phyloP scores from a whole-genome alignment of 208 protist species.

The Acanthamoeba royreba region DNA sequence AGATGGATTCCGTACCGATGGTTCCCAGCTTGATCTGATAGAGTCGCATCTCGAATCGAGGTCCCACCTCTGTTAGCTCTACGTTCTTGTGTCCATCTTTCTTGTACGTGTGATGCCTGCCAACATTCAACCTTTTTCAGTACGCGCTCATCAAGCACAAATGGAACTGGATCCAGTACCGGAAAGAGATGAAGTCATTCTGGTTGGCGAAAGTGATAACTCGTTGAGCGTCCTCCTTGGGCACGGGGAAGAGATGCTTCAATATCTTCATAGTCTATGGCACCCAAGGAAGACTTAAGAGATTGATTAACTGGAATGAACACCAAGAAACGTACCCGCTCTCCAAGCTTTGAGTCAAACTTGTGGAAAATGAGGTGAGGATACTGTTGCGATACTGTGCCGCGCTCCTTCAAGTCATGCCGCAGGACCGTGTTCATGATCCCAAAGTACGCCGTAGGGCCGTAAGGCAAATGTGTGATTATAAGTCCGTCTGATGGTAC shows the following conservation, averaged over 20 bases:
- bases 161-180: too few species aligned
- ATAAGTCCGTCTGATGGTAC: conserved; percentile 95
- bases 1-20: conserved; percentile 23
- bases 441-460: conserved; percentile 98
- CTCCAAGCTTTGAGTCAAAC: conserved; percentile 94
- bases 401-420: conserved; percentile 91
- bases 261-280: conserved; percentile 85
- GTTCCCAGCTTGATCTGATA: conserved; percentile 95
- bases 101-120: conserved; percentile 93
- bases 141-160: too few species aligned
- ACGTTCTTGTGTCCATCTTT: conserved; percentile 86
- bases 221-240: conserved; percentile 92
- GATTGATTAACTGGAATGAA: neutral
- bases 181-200: conserved; percentile 98
- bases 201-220: conserved; percentile 98
- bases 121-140: too few species aligned
- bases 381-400: conserved; percentile 90
- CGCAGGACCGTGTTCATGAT: conserved; percentile 95
- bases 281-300: too few species aligned
- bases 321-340: too few species aligned
- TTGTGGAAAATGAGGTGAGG: conserved; percentile 99
- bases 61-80: conserved; percentile 95
- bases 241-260: conserved; percentile 97
- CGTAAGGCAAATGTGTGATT: conserved; percentile 97
- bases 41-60: conserved; percentile 96